phyloP scores from a whole-genome alignment of 2,329 filamentous ascomycete species.

The Cladophialophora psammophila region DNA sequence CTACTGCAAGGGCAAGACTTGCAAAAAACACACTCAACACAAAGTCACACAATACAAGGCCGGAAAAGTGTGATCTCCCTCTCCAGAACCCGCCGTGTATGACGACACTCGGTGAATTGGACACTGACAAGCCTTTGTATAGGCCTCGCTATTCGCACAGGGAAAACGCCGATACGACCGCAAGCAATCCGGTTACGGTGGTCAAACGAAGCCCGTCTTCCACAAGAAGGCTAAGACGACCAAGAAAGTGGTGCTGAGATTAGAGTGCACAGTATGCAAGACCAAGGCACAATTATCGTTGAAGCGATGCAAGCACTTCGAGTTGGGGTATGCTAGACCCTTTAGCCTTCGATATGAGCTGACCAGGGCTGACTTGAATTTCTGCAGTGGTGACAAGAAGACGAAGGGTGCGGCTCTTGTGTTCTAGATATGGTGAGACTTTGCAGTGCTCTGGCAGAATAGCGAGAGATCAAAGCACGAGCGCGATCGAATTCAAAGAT shows the following conservation, averaged over 20 bases:
- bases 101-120: constrained; percentile 12
- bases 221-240: constrained; percentile 99
- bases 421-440: constrained; percentile 74
- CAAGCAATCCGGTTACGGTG: constrained; percentile 99
- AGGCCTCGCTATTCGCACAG: constrained; percentile 94
- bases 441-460: constrained; percentile 24
- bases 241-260: constrained; percentile 98
- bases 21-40: constrained; percentile 91
- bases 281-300: constrained; percentile 96
- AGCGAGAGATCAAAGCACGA: constrained; percentile 14
- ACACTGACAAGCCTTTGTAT: constrained; percentile 25
- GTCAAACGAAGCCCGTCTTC: constrained; percentile 99
- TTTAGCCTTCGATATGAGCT: constrained; percentile 11
- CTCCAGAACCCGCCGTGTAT: constrained; percentile 40
- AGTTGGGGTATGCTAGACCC: constrained; percentile 78
- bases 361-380: constrained; percentile 22
- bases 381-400: constrained; percentile 98
- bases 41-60: constrained; percentile 98
- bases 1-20: constrained; percentile 96
- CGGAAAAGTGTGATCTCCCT: constrained; percentile 72
- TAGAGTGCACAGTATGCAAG: constrained; percentile 93
- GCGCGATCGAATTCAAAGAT: neutral
- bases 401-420: constrained; percentile 99
- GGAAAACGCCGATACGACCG: constrained; percentile 99
- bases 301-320: constrained; percentile 99